Base-by-base conservation (phyloP, 2,329 filamentous ascomycete genomes). In the Aspergillus flavus region DNA sequence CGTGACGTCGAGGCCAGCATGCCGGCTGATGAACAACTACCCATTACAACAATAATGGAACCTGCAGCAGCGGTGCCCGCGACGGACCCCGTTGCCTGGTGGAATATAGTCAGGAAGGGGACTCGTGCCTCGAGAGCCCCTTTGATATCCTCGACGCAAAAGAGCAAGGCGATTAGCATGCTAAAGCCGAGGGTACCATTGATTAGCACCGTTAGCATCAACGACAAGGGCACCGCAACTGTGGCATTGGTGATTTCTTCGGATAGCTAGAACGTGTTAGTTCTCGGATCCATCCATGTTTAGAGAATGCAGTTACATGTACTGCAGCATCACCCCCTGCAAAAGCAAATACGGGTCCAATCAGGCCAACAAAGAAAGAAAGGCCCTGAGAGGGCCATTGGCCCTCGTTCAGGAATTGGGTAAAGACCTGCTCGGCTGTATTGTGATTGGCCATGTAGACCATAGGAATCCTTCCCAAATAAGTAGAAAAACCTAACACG, bases 31-130 rank as follows among this genome's bases (percentile, higher is more conserved):
- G 70, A 72, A 30, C 70, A 73, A 46, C 10, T 21, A 1, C 50
- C 50, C 28, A 53, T 66, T 9, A 77, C 67, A n/a, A 78, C 69
- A 43, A 79, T 62, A 36, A 79, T 68, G 6, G 69, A 66, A 4
- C 71, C 72, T 64, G 78, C 71, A 12, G 68, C 74, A 21, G 76
- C 71, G 30, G 79, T 83, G 26, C 72, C 67, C 1, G 81, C 34
- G 2, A 36, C 34, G 6, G 34, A 36, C 14, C 34, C 34, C 12
- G 34, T 36, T 6, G 79, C 80, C 61, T 82, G 69, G 63, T 75
- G 76, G 67, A 88, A 85, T 36, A 76, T 71, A 39, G 74, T 69
- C 50, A 80, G 75, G 56, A 78, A 80, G 1, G 77, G 76, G 75
- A 77, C 19, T 71, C 73, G 68, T 16, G 75, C 69, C n/a, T 62